These are phyloP conservation scores for Huiozyma sinensis DNA, from an alignment of 805 yeast genomes.

Conservation along the genomic window DNA sequence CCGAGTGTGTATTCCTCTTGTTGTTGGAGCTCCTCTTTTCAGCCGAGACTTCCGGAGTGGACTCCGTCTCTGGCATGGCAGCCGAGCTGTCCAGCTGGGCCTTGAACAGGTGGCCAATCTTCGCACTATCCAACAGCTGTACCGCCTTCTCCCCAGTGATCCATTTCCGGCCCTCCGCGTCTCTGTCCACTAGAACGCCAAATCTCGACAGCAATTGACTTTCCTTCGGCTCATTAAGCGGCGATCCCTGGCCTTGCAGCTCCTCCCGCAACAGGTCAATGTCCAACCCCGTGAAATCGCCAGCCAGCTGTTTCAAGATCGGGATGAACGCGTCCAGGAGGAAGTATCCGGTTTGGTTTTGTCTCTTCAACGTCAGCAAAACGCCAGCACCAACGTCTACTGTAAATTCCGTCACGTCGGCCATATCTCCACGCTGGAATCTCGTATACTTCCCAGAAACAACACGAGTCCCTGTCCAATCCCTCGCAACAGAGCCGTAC, in stretches of 20 bases:
- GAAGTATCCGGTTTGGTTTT: constrained; percentile 18
- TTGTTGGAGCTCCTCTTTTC: background rate
- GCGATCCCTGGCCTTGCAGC: background rate
- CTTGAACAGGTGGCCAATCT: constrained; percentile 11
- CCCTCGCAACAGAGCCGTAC: no score
- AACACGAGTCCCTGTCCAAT: no score
- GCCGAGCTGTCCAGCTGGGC: constrained; percentile 6
- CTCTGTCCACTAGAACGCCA: constrained; percentile 20
- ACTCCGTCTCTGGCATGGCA: background rate
- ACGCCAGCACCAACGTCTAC: constrained; percentile 4
- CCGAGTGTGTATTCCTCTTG: constrained; percentile 1
- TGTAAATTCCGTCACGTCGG: background rate
- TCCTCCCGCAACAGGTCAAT: background rate
- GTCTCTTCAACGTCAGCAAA: constrained; percentile 13
- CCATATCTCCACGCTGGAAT: no score
- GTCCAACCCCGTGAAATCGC: background rate
- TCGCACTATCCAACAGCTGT: constrained; percentile 12
- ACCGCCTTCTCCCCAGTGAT: constrained; percentile 20
- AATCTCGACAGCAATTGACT: constrained; percentile 15
- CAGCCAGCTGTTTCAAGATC: constrained; percentile 11
- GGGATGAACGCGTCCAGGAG: constrained; percentile 18
- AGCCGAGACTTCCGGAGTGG: background rate
- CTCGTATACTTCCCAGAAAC: no score
- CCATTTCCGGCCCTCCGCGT: constrained; percentile 21
- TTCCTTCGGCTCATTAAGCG: constrained; percentile 1